Evolutionary conservation across 2,329 filamentous ascomycete genomes (phyloP), one percentile per base, ranked within the genome.

Genomic region (Beauveria medogensis): DNA sequence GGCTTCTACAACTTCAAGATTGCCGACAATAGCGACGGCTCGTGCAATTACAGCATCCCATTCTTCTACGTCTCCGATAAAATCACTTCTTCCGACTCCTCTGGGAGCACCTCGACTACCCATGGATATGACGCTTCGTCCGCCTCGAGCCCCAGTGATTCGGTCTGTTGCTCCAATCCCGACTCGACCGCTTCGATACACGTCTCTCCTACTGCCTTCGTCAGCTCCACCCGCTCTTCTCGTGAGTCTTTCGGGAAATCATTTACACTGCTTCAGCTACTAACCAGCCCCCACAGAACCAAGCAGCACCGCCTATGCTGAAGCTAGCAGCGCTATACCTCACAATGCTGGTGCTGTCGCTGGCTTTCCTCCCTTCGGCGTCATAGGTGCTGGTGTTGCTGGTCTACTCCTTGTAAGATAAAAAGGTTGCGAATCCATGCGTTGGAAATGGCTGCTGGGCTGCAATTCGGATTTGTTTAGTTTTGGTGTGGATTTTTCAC

Each of bases 1-100:
- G 73, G 68, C 64, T 64, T 61, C 50, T 75, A 75, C 69, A 68
- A 65, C 67, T 72, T 75, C 67, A 69, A 70, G 65, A 74, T 75
- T 65, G 63, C 55, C 46, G 64, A 70, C 65, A 70, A 70, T 64
- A 56, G 63, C 16, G 54, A 64, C 55, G 64, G 63, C 46, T 54
- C 55, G 30, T 12, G 43, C 64, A 75, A 75, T 71, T 75, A 71
- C 67, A 70, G 68, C 65, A 8, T 22, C 2, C 68, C 71, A 65
- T 75, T 73, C 63, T 1, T 37, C 10, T 72, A 69, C 67, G 16
- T 66, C 46, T 70, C 70, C 28, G 64, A 65, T n/a, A 68, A 63
- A 16, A 30, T 62, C 22, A 46, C 62, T 26, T 40, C 59, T 10
- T 46, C 26, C 43, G 24, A 20, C 34, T 44, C 59, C 34, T 30